Conservation (phyloP, 805 yeast species). For the Wickerhamomyces chaumierensis region DNA sequence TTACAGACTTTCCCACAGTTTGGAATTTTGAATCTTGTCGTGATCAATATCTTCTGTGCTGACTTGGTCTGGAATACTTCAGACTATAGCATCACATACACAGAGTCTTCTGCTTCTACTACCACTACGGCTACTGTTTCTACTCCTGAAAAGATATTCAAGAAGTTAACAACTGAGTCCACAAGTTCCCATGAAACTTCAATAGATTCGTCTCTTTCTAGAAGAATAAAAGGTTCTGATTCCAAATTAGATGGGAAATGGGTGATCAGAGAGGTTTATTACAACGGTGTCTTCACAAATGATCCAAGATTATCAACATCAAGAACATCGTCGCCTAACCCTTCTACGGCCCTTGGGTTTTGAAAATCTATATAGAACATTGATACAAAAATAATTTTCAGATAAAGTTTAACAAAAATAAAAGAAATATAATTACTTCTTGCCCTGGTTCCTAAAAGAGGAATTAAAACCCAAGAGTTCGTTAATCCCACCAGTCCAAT, state of each 20-base stretch:
- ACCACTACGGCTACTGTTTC: not conserved
- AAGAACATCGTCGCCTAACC: not conserved
- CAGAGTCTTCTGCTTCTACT: not conserved
- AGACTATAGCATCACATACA: not conserved
- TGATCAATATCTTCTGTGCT: not conserved
- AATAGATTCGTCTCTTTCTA: too few species aligned
- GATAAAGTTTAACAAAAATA: too few species aligned
- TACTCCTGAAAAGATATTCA: too few species aligned
- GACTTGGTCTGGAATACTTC: not conserved
- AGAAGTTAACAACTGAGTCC: too few species aligned
- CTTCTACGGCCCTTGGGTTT: too few species aligned
- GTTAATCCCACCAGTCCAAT: slow-evolving; percentile 88
- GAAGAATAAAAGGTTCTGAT: too few species aligned
- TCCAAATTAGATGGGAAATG: not conserved
- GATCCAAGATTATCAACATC: not conserved
- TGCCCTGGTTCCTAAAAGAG: slow-evolving; percentile 46
- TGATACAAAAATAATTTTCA: too few species aligned
- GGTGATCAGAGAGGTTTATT: not conserved
- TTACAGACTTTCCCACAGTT: not conserved
- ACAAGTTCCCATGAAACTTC: too few species aligned
- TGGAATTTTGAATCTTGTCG: not conserved
- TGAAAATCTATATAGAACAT: too few species aligned
- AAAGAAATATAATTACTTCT: too few species aligned
- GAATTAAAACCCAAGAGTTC: slow-evolving; percentile 83
- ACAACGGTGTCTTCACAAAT: not conserved